Base-by-base conservation (phyloP, 1,139 yeast genomes). In the Geotrichum phurueaensis region DNA sequence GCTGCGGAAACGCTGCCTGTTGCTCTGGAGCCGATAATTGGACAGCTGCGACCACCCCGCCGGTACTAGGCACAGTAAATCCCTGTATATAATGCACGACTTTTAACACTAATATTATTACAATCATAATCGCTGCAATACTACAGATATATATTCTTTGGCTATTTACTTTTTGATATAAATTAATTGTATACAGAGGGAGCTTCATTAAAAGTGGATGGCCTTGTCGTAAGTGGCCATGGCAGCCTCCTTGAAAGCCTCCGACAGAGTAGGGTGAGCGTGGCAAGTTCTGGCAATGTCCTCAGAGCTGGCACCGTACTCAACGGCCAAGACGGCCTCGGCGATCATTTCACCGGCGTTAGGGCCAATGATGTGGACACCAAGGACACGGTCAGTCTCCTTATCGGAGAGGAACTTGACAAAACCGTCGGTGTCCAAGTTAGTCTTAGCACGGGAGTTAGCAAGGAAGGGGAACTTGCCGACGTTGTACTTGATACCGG, bases 291-390 rank as follows among this genome's bases (percentile, higher is more conserved):
- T 87, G 65, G 98, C 96, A 72, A 95, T 82, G 74, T 95, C 99
- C 79, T 95, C 99, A 62, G 97, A 89, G 57, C 96, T 86, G 60
- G 99, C 99, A 77, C 99, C 99, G 78, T 95, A 95, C 80, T 95
- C 99, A 68, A 95, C 78, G 58, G 99, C 99, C 74, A 95, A 83
- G 68, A 96, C 96, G 65, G 92, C 98, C 80, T 95, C 99, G 67
- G 96, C 98, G 75, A 95, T 94, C 97, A 95, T 90, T 82, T 95
- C 99, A 79, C 99, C 99, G 63, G 99, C 99, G 73, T 89, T 90
- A 69, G 99, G 89, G 70, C 99, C 99, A 69, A 92, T 87, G 75
- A 95, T 94, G 80, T 95, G 99, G 66, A 89, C 94, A 76, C 99
- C 99, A 69, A 95, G 81, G 52, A 95, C 84, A 75, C 99, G 85